Percentiles rank a stretch among this genome's conserved stretches.
Evolutionary conservation across 495 filamentous ascomycete species (phyloP).

Genomic region (Pseudomonodictys pantanalensis): DNA sequence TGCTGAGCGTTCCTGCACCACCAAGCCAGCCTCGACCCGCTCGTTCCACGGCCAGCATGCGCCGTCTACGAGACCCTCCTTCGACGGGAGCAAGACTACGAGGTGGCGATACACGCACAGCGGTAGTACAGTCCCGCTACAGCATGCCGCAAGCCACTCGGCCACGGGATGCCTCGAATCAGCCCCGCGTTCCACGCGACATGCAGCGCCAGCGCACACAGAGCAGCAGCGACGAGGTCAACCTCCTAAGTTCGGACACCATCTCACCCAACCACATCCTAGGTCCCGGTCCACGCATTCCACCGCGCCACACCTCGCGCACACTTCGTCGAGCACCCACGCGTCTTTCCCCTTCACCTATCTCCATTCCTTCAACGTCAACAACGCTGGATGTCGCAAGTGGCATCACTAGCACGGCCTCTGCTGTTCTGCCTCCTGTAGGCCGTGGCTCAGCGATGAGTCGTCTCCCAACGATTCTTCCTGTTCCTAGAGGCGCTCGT

Average conservation of each 20-base stretch:
- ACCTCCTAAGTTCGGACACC: not conserved
- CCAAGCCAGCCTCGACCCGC: not conserved
- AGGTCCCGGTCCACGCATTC: not conserved
- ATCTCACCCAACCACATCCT: not conserved
- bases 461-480: no score
- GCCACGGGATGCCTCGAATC: conserved; percentile 1
- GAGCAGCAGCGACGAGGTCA: not conserved
- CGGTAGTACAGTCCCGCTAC: not conserved
- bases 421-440: no score
- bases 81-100: not conserved
- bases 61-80: not conserved
- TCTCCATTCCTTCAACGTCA: not conserved
- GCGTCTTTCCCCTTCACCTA: not conserved
- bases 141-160: conserved; percentile 3
- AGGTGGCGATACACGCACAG: not conserved
- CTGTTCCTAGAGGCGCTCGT: no score
- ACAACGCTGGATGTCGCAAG: not conserved
- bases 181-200: not conserved
- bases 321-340: not conserved
- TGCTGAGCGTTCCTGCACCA: no score
- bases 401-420: not conserved
- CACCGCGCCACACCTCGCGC: not conserved
- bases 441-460: not conserved
- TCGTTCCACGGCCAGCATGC: no score
- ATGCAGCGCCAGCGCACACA: not conserved